Evolutionary conservation across 306 rosid species (phyloP), one percentile per base, ranked within the genome.

Genomic region (Casuarina equisetifolia): DNA sequence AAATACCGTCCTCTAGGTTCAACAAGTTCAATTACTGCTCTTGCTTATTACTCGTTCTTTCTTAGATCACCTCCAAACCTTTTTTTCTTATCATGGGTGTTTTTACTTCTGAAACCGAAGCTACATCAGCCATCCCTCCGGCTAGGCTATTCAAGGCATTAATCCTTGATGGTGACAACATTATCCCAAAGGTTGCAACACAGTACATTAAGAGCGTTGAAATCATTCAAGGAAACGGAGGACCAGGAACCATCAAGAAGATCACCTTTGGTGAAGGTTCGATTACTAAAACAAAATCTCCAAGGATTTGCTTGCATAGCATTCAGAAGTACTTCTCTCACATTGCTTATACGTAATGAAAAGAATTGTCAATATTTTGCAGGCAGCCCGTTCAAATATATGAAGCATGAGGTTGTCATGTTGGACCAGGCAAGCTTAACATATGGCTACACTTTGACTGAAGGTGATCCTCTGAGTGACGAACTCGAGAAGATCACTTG

Each of bases 201-300:
- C 46, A 54, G 0, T 5, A 17, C 13, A 25, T 73, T 49, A 75
- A 83, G n/a, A 64, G 52, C 45, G 19, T 79, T 71, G 87, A 85
- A 58, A 42, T 57, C 42, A 10, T 87, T 52, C 81, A 82, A 78
- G 88, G 90, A 80, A 62, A 69, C 45, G 88, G 90, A 12, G 85
- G 88, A 0, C 82, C 78, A 2, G 87, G 91, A 45, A 84, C 87
- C 62, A 20, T 84, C 74, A 85, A 82, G 72, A 87, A 87, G 55
- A 3, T 82, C 39, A 61, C 80, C 1, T 9, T 82, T 0, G 11
- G 61, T 7, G 80, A 80, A 48, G 84, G 86, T 81, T 20, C 32
- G 32, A 25, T 25, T 25, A 25, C 32, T 25, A 25, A 25, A 25
- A 25, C 32, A 25, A 25, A 25, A 25, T 25, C 32, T 25, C 32